Conservation (phyloP, 129 eudicot genomes). For the Centaurea solstitialis region DNA sequence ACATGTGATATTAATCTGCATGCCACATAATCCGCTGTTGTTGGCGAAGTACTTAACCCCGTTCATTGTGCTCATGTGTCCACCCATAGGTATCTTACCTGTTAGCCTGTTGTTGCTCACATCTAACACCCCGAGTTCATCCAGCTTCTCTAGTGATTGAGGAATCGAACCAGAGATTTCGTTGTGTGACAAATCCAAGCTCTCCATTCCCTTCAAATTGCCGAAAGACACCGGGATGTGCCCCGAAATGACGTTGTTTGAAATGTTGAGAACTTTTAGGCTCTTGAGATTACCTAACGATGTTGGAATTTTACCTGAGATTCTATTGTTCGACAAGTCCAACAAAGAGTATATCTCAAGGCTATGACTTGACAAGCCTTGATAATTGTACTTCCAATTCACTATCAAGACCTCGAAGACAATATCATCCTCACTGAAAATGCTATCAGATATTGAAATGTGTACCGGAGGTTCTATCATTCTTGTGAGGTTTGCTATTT, state of each 20-base stretch:
- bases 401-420: background rate
- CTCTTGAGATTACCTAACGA: background rate
- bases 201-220: background rate
- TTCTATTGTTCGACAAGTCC: background rate
- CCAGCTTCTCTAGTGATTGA: background rate
- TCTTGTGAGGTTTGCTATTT: constrained; percentile 24
- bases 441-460: background rate
- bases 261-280: background rate
- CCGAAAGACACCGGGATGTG: background rate
- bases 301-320: background rate
- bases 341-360: background rate
- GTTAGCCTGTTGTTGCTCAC: background rate
- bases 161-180: background rate
- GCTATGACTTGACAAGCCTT: background rate
- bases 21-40: background rate
- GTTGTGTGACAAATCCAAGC: background rate
- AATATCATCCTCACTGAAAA: too few relatives aligned
- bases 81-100: background rate
- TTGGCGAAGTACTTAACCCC: background rate
- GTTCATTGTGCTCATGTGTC: background rate
- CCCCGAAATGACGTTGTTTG: background rate
- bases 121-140: background rate
- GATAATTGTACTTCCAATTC: background rate
- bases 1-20: background rate
- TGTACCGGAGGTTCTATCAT: constrained; percentile 36